These are phyloP conservation scores for Tylopilus orsonianus DNA, from an alignment of 1,284 basidiomycete genomes.

Conservation along the genomic window DNA sequence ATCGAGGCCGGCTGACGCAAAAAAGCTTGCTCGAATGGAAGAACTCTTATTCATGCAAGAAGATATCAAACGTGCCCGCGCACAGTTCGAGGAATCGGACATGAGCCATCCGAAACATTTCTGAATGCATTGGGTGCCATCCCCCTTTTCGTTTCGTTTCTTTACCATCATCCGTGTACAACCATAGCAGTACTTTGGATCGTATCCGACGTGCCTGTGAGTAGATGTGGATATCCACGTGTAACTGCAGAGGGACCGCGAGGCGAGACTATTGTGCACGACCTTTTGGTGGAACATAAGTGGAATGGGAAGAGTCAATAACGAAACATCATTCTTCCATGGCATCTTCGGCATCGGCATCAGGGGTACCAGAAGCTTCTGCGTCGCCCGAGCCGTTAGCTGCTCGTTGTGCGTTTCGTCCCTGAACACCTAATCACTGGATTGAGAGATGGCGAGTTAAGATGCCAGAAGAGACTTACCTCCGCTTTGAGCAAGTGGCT, in stretches of 20 bases:
- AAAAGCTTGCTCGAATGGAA: constrained; percentile 86
- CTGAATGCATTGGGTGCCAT: constrained; percentile 21
- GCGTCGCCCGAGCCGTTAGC: constrained; percentile 18
- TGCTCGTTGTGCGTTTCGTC: constrained; percentile 37
- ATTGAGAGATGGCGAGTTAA: constrained; percentile 13
- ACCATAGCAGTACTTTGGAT: constrained; percentile 3
- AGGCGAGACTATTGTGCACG: background rate
- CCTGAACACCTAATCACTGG: constrained; percentile 52
- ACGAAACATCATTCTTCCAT: constrained; percentile 56
- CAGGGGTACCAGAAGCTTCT: constrained; percentile 25
- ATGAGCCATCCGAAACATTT: constrained; percentile 52
- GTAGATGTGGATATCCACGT: background rate
- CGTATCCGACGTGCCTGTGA: background rate
- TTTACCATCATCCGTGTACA: constrained; percentile 4
- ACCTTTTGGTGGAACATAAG: constrained; percentile 1
- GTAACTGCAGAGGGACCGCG: background rate
- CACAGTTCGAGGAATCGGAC: constrained; percentile 72
- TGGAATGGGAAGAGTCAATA: background rate
- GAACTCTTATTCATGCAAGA: constrained; percentile 90
- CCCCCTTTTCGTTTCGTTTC: constrained; percentile 9
- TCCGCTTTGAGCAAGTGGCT: constrained; percentile 69
- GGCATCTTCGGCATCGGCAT: constrained; percentile 44
- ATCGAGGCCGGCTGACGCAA: constrained; percentile 75
- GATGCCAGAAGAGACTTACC: constrained; percentile 42
- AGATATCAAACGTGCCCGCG: constrained; percentile 85